Percentiles rank a stretch among this genome's conserved stretches.
These are phyloP conservation scores for Graphiopsis chlorocephala DNA, from an alignment of 2,329 filamentous ascomycete species.

Conservation along the genomic window DNA sequence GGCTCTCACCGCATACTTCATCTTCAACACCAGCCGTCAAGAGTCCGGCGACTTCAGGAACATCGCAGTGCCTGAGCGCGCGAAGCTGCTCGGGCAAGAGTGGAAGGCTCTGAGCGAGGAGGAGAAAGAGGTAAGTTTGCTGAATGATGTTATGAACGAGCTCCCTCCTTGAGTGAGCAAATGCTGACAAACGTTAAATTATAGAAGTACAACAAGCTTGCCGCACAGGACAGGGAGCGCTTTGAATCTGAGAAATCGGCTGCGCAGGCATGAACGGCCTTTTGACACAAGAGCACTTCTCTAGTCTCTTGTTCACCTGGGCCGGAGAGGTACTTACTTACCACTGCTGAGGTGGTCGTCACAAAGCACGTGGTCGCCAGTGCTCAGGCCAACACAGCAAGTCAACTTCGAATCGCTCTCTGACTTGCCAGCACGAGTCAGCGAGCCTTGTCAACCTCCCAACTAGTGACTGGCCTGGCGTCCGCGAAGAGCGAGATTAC, in stretches of 20 bases:
- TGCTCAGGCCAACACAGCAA: background rate
- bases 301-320: background rate
- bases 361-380: background rate
- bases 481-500: background rate
- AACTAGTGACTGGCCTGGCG: background rate
- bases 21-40: conserved; percentile 47
- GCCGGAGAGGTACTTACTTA: background rate
- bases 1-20: conserved; percentile 38
- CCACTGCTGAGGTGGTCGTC: background rate
- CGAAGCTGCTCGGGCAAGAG: conserved; percentile 44
- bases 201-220: conserved; percentile 1
- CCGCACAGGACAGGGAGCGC: background rate
- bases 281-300: background rate
- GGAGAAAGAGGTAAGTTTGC: conserved; percentile 48
- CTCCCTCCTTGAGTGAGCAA: background rate
- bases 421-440: background rate
- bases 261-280: background rate
- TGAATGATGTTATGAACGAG: background rate
- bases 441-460: background rate
- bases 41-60: conserved; percentile 51
- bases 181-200: background rate
- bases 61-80: conserved; percentile 41
- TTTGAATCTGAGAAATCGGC: background rate
- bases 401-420: background rate
- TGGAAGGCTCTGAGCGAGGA: conserved; percentile 46